phyloP scores from a whole-genome alignment of 352 stramenopile genomes.

The Globisporangium ultimum region DNA sequence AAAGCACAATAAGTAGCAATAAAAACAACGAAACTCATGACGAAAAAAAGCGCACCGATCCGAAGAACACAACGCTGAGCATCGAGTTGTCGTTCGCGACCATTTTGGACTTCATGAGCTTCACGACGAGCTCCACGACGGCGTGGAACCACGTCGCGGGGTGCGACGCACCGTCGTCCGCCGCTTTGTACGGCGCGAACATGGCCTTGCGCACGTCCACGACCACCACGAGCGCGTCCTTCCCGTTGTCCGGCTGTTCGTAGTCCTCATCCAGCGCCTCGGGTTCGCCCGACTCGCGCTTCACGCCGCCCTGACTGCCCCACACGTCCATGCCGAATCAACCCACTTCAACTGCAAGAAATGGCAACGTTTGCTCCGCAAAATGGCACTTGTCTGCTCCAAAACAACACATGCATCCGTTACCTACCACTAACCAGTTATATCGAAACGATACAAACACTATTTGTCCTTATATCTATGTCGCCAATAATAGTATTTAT shows the following conservation, averaged over 20 bases:
- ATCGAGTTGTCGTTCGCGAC: constrained; percentile 78
- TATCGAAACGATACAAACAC: too few species aligned
- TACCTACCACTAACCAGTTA: too few species aligned
- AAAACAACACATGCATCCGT: background rate
- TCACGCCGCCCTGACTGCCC: constrained; percentile 16
- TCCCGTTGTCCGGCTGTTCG: constrained; percentile 53
- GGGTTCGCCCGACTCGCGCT: background rate
- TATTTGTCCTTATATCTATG: too few species aligned
- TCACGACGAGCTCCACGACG: constrained; percentile 60
- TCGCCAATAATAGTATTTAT: background rate
- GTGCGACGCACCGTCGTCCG: constrained; percentile 6
- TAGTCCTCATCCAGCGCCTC: constrained; percentile 57
- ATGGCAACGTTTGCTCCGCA: background rate
- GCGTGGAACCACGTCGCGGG: constrained; percentile 69
- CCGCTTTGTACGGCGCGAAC: constrained; percentile 43
- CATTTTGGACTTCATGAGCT: constrained; percentile 75
- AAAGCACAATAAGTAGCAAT: background rate
- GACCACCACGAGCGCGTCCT: constrained; percentile 76
- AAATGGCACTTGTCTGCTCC: background rate
- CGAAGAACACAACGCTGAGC: constrained; percentile 75
- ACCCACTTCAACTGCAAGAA: constrained; percentile 1
- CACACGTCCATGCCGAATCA: constrained; percentile 39
- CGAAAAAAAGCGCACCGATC: constrained; percentile 34
- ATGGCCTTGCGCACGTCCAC: constrained; percentile 69
- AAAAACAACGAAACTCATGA: background rate